A percentile compares a stretch with the other conserved stretches of the same genome.
phyloP scores from a whole-genome alignment of 148 eudicot species.

The Hydrangea macrophylla region DNA sequence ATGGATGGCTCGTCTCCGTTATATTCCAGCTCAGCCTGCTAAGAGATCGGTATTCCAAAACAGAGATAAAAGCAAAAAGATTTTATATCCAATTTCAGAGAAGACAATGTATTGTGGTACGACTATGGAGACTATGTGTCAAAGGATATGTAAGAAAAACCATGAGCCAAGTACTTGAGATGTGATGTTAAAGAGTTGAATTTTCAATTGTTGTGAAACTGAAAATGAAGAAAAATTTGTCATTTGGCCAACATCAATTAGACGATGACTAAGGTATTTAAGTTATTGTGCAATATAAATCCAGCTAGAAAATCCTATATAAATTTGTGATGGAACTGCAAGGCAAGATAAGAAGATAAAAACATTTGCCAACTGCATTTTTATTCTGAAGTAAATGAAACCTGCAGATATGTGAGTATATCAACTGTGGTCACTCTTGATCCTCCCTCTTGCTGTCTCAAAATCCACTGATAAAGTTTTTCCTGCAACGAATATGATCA shows the following conservation, averaged over 20 bases:
- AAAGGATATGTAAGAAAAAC: not conserved
- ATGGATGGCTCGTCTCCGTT: conserved; percentile 35
- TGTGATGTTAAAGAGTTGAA: not conserved
- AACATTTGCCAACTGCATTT: no score
- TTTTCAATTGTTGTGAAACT: not conserved
- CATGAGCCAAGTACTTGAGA: not conserved
- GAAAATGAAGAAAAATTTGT: not conserved
- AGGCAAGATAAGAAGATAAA: no score
- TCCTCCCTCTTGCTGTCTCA: conserved; percentile 82
- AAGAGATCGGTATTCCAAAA: not conserved
- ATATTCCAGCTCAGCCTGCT: conserved; percentile 38
- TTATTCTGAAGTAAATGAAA: conserved; percentile 11
- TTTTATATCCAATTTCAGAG: not conserved
- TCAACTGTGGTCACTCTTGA: conserved; percentile 61
- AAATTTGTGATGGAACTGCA: no score
- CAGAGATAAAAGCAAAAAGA: not conserved
- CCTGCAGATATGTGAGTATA: conserved; percentile 72
- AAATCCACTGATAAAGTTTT: conserved; percentile 81
- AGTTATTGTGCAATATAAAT: no score
- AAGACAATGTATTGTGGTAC: not conserved
- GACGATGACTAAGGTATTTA: no score
- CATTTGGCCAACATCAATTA: not conserved
- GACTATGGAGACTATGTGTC: not conserved
- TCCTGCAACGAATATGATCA: conserved; percentile 43
- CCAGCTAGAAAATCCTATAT: no score